These are phyloP conservation scores for Malus hybrid DNA, from an alignment of 331 rosid species.

Conservation along the genomic window DNA sequence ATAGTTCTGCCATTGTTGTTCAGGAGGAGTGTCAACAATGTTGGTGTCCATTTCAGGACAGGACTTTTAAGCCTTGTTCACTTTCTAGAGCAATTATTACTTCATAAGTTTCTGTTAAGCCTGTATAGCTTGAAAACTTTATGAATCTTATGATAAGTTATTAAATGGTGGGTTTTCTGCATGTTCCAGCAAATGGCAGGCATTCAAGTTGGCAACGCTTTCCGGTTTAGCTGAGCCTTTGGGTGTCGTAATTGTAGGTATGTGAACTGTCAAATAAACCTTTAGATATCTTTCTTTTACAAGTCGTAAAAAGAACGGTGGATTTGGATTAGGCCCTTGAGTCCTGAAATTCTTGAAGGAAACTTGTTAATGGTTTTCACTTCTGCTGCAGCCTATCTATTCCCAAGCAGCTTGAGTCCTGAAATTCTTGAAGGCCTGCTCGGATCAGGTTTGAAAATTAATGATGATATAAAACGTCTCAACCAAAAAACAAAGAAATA, in stretches of 20 bases:
- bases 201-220: conserved; percentile 97
- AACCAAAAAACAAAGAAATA: no score
- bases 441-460: conserved; percentile 64
- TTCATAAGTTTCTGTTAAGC: no score
- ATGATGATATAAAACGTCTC: background rate
- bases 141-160: background rate
- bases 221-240: conserved; percentile 97
- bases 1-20: no score
- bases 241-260: conserved; percentile 96
- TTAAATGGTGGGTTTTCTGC: conserved; percentile 10
- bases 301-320: background rate
- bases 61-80: background rate
- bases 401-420: conserved; percentile 92
- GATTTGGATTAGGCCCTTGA: background rate
- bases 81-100: background rate
- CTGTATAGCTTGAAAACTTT: no score
- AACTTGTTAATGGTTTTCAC: conserved; percentile 5
- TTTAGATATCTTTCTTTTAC: background rate
- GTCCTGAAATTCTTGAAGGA: background rate
- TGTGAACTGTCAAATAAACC: conserved; percentile 7
- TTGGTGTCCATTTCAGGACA: background rate
- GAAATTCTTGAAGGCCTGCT: conserved; percentile 95
- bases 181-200: conserved; percentile 89
- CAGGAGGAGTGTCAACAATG: no score
- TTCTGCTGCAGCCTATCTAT: conserved; percentile 66